Conservation (phyloP, 1,284 basidiomycete species). For the Ustilago shanxiensis region DNA sequence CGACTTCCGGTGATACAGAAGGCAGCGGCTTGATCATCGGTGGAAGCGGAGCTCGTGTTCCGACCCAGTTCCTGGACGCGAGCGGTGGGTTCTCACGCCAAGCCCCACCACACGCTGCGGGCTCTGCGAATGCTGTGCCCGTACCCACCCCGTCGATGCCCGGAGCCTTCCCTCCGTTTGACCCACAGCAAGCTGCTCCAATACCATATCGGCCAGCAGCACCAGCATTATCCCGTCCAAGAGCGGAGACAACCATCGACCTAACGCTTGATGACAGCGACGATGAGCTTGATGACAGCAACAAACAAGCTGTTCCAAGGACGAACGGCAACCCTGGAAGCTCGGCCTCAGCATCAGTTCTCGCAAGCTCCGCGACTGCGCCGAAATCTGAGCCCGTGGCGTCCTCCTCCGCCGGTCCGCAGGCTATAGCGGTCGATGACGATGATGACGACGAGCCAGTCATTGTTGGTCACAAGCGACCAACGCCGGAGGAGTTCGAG, state of each 20-base stretch:
- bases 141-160: conserved; percentile 8
- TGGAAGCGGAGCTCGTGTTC: conserved; percentile 61
- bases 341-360: neutral
- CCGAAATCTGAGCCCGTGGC: neutral
- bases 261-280: conserved; percentile 39
- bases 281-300: conserved; percentile 39
- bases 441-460: conserved; percentile 62
- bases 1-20: neutral
- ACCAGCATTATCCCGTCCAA: neutral
- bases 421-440: conserved; percentile 24
- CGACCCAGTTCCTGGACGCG: conserved; percentile 53
- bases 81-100: conserved; percentile 42
- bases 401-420: neutral
- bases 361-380: neutral
- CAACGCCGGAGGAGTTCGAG: conserved; percentile 33
- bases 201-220: neutral
- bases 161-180: conserved; percentile 9
- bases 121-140: neutral
- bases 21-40: conserved; percentile 38
- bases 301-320: conserved; percentile 4
- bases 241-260: conserved; percentile 29
- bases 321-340: conserved; percentile 1
- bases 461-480: conserved; percentile 43
- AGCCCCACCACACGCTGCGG: neutral
- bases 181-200: neutral